A percentile compares a stretch with the other conserved stretches of the same genome.
Conservation (phyloP, 2,329 filamentous ascomycete genomes). For the Aspergillus eucalypticola region DNA sequence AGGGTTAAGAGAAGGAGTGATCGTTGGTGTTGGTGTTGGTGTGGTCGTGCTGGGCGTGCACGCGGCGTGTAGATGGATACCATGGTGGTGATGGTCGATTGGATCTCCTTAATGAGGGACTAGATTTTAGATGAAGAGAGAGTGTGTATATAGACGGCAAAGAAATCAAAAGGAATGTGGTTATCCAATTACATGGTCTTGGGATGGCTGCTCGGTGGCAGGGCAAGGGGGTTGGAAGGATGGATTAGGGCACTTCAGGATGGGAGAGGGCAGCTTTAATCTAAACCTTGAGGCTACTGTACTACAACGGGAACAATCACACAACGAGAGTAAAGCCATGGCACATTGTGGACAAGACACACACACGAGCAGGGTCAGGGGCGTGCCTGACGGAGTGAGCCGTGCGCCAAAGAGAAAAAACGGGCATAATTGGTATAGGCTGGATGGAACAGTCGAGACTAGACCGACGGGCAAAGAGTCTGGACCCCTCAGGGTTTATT, state of each 20-base stretch:
- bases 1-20: background rate
- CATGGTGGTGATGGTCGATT: constrained; percentile 2
- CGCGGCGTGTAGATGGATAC: background rate
- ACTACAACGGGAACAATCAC: too few species aligned
- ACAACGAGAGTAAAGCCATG: too few species aligned
- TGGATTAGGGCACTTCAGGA: background rate
- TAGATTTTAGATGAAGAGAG: too few species aligned
- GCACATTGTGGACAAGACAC: background rate
- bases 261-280: background rate
- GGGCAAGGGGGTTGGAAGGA: background rate
- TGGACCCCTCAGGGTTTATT: constrained; percentile 11
- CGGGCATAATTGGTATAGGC: background rate
- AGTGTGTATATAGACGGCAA: background rate
- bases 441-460: background rate
- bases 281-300: too few species aligned
- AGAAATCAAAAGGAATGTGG: background rate
- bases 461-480: constrained; percentile 7
- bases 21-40: background rate
- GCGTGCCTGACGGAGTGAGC: background rate
- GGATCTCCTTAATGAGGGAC: background rate
- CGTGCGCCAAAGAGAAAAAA: background rate
- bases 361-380: background rate
- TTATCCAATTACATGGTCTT: background rate
- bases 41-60: background rate
- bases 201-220: background rate